Base-by-base conservation (phyloP, 805 yeast genomes). In the Wickerhamiella vanderwaltii region DNA sequence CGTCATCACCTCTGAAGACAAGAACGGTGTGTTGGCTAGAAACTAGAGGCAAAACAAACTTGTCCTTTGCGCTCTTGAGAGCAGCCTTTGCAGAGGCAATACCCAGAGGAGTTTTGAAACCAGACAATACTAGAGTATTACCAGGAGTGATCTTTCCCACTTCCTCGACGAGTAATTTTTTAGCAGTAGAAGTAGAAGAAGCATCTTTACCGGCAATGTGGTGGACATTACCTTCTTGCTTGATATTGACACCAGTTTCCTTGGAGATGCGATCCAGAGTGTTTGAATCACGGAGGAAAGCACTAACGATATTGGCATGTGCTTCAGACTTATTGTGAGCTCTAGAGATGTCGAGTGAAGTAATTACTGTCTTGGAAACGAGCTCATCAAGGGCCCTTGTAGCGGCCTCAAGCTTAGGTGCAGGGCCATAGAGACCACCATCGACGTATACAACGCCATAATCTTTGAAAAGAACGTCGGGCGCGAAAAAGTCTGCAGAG, bases 281-380 rank as follows among this genome's bases (percentile, higher is more conserved):
- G 26, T 54, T 51, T 5, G 50, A 40, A 20, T 55, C 47, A 7
- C 43, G 46, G 37, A 91, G 78, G 58, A 68, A 82, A 9, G 79
- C 68, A 32, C 85, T 79, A 44, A 91, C 67, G 30, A 76, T 71
- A 47, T 74, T 73, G 7, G 94, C 95, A 54, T 91, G 97, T 13
- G 65, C 58, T 41, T 73, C 56, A 55, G 83, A 74, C 49, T 81
- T 83, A 54, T 85, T 82, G 59, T 91, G 96, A 23, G 97, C 94
- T 60, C 73, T 79, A 9, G 93, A 76, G 59, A 91, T 77, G 53
- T 86, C 94, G 55, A 91, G 68, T 26, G 75, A 63, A 49, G 77
- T 85, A 30, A 78, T 73, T 43, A 69, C 65, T 56, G 69, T 75
- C 43, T 72, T 68, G 36, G 75, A 65, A 25, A 91, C 72, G 31